A percentile compares a stretch with the other conserved stretches of the same genome.
phyloP scores from a whole-genome alignment of 176 grass and related monocot genomes.

The Bolboschoenus planiculmis region DNA sequence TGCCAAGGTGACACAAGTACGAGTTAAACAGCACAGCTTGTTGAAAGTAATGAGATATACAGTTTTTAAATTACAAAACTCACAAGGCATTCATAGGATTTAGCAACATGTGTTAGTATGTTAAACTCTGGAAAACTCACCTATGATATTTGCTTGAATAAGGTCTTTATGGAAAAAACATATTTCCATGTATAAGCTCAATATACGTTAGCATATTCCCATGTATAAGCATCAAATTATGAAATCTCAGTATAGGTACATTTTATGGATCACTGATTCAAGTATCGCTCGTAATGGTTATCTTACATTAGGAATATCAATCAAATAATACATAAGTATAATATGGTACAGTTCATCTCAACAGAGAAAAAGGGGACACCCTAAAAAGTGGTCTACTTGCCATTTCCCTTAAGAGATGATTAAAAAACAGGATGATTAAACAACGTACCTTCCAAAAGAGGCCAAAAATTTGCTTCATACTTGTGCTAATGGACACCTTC shows the following conservation, averaged over 20 bases:
- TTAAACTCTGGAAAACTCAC: too few species aligned
- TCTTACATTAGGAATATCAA: not conserved
- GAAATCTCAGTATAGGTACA: not conserved
- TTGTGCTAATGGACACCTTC: not conserved
- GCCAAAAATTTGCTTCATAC: not conserved
- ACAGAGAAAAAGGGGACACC: not conserved
- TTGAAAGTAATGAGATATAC: not conserved
- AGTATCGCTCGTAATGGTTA: constrained; percentile 6
- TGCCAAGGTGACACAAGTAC: not conserved
- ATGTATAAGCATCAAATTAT: not conserved
- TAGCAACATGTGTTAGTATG: not conserved
- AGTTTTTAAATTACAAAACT: not conserved
- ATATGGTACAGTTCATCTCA: not conserved
- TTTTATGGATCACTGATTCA: not conserved
- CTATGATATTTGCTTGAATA: too few species aligned
- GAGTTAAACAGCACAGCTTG: not conserved
- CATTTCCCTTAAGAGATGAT: not conserved
- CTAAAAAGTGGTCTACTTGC: not conserved
- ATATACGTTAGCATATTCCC: not conserved
- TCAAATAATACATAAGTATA: not conserved
- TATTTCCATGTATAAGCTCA: not conserved
- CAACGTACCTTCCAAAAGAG: not conserved
- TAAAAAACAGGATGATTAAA: not conserved
- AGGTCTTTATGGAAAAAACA: not conserved
- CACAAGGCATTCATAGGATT: not conserved